phyloP scores from a whole-genome alignment of 495 filamentous ascomycete genomes.

The Tuber umbilicatum region DNA sequence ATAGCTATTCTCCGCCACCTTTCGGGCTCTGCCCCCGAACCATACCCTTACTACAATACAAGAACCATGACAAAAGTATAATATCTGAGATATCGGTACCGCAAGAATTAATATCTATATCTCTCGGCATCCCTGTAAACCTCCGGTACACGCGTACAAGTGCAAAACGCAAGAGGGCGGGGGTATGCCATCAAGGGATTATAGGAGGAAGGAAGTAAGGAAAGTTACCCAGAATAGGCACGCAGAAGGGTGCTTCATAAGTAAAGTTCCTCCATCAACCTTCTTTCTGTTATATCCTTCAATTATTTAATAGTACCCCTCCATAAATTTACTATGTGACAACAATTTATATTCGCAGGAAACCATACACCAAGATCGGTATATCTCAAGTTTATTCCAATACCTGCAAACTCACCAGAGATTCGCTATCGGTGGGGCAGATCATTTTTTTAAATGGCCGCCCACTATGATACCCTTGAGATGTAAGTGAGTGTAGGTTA shows the following conservation, averaged over 20 bases:
- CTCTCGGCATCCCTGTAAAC: background rate
- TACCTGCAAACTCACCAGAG: background rate
- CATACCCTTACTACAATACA: background rate
- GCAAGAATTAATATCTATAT: background rate
- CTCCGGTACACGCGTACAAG: no score
- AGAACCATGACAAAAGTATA: background rate
- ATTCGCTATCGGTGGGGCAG: background rate
- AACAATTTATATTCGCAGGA: background rate
- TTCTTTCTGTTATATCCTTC: no score
- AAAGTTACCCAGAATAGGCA: background rate
- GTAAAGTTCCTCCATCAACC: background rate
- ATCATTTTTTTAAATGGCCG: no score
- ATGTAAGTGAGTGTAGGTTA: no score
- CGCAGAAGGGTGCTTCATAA: background rate
- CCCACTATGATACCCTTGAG: background rate
- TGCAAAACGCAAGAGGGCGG: no score
- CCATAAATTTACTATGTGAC: background rate
- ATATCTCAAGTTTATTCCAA: background rate
- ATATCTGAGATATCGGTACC: background rate
- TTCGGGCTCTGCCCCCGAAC: background rate
- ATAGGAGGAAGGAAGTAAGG: background rate
- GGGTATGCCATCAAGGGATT: background rate
- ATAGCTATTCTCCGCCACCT: background rate
- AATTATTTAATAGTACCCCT: no score
- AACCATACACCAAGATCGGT: background rate